phyloP scores from a whole-genome alignment of 225 moss, liverwort and hornwort species.

The Thuidium tamariscinum region DNA sequence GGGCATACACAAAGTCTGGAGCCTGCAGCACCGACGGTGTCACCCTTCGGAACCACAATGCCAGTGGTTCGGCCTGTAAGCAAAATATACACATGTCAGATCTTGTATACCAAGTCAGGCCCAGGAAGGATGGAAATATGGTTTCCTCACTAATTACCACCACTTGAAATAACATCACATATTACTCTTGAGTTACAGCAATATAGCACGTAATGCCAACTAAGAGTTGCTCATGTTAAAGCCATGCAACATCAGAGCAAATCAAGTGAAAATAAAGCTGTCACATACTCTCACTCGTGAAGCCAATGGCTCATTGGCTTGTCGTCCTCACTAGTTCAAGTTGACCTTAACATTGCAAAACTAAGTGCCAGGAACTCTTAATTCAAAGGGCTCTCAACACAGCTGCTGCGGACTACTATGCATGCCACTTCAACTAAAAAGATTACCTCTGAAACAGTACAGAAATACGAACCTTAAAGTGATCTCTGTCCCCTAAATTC shows the following conservation, averaged over 20 bases:
- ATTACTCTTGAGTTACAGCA: neutral
- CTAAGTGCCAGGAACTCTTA: neutral
- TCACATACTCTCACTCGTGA: neutral
- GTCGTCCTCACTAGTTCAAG: neutral
- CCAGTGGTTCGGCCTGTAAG: constrained; percentile 73
- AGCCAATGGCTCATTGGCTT: neutral
- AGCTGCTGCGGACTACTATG: neutral
- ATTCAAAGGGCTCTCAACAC: neutral
- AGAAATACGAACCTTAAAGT: constrained; percentile 36
- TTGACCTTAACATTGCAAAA: neutral
- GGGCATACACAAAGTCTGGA: constrained; percentile 54
- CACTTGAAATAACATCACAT: neutral
- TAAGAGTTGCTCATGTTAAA: neutral
- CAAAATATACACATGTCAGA: neutral
- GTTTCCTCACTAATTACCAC: neutral
- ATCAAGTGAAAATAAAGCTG: neutral
- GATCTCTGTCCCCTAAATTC: constrained; percentile 69
- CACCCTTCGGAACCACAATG: constrained; percentile 81
- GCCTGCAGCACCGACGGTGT: constrained; percentile 40
- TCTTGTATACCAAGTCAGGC: neutral
- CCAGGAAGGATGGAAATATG: neutral
- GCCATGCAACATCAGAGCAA: neutral
- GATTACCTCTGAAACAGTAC: neutral
- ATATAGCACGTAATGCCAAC: neutral
- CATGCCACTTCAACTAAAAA: neutral